Evolutionary conservation across 148 eudicot species (phyloP), one percentile per base, ranked within the genome.

Genomic region (Camellia sinensis): DNA sequence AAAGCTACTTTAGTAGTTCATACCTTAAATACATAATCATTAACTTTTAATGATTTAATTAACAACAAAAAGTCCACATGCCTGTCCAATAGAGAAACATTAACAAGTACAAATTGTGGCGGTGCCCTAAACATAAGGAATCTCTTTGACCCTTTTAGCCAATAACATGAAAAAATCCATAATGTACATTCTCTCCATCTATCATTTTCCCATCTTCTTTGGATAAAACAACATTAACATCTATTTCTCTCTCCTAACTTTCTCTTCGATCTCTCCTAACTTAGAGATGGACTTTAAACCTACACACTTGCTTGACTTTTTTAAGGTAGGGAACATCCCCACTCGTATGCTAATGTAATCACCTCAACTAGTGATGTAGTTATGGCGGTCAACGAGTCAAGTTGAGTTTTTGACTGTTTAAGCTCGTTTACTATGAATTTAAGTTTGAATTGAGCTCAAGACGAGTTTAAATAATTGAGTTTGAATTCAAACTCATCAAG

Each of bases 141-240:
- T 74, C 76, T 73, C n/a, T 54, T 54, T 54, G 63, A 54, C 63
- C 60, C 29, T 72, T 72, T 14, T 53, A 29, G 62, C 76, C 44
- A 52, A 13, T 37, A 21, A 50, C 3, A 48, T 21, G 54, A 3
- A 22, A 50, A 17, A 56, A 73, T 73, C 17, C 3, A 7, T 48
- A 48, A 48, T 29, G 17, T 12, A 56, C 63, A 1, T 29, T 73
- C 64, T 73, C 64, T 54, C 63, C 63, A 29, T 73, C 75, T 2
- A 22, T 73, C 75, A 22, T 53, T 29, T 37, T 45, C 37, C 37
- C 46, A 73, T 54, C 11, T 73, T 54, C 29, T 57, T 74, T 56
- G 52, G 77, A 40, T n/a, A 10, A 29, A 3, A 0, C 37, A 29
- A 29, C 37, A 29, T 29, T 29, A 18, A 62, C 22, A 64, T 29